Base-by-base conservation (phyloP, 2,329 filamentous ascomycete species). In the Trichoderma endophyticum region DNA sequence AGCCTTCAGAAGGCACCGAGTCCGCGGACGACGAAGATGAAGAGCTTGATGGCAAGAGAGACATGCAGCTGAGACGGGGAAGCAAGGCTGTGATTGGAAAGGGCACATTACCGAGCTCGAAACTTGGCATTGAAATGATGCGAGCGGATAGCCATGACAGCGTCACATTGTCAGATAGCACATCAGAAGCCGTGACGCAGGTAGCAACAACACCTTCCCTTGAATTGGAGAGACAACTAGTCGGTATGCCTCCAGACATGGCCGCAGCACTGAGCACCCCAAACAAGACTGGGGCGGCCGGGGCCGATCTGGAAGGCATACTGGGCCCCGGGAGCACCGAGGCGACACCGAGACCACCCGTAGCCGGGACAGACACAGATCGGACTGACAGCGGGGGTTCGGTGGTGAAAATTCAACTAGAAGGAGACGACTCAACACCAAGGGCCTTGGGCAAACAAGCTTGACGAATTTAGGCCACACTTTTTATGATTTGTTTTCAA, bases 51-150 rank as follows among this genome's bases (percentile, higher is more conserved):
- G 85, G 77, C 1, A 77, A 76, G 2, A 76, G 79, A 30, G 81
- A 82, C 9, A 81, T 80, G 83, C 82, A 92, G 81, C 80, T 84
- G 54, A 84, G 88, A 48, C 84, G 81, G 28, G 78, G 79, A 70
- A 82, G 79, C 76, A 82, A 82, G 69, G 78, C 80, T 11, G 72
- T 79, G 67, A 74, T 77, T 48, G 78, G 83, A 72, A 90, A 90
- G 75, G 82, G 84, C 18, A 85, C 86, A 48, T 86, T 93, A 28
- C 91, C 92, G 14, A 93, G 92, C 69, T 97, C 94, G 0, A 98
- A 97, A 81, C 88, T 98, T 2, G 94, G 94, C 2, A 96, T 94
- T 64, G 95, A 98, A 81, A 98, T 98, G 95, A 95, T 98, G 93
- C 90, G 95, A 62, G 97, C 95, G 24, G 97, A 97, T 80, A 97